These are phyloP conservation scores for Lenwebbia sp. DNA, from an alignment of 345 rosid species.

Conservation along the genomic window DNA sequence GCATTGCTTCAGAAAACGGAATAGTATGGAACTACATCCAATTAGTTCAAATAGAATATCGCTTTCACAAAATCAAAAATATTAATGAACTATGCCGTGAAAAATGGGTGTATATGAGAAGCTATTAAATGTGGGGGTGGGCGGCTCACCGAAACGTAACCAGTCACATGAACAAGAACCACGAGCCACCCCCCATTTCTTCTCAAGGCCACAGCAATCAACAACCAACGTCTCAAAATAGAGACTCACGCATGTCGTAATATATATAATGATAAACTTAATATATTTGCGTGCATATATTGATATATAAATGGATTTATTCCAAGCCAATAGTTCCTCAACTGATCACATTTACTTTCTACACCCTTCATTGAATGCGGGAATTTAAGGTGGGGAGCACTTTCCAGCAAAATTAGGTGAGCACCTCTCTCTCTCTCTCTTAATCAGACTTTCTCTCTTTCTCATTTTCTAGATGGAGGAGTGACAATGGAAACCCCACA, in stretches of 20 bases:
- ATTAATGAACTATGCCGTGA: not conserved
- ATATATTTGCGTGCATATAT: not conserved
- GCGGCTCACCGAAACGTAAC: not conserved
- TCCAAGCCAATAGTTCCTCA: not conserved
- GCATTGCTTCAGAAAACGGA: not conserved
- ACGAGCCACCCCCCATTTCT: not conserved
- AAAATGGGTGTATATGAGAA: not conserved
- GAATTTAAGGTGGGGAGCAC: conserved; percentile 1
- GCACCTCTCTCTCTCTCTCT: not conserved
- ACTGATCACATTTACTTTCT: conserved; percentile 4
- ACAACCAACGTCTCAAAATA: not conserved
- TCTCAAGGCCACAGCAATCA: not conserved
- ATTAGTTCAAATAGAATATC: not conserved
- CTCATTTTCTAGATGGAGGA: not conserved
- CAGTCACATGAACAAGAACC: not conserved
- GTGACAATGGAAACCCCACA: not conserved
- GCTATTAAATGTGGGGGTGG: not conserved
- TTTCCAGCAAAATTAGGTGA: conserved; percentile 4
- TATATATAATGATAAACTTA: not conserved
- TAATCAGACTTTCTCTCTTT: not conserved
- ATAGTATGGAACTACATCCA: not conserved
- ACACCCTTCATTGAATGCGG: conserved; percentile 4
- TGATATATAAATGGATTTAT: not conserved
- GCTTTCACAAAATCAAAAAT: not conserved
- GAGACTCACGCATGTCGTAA: not conserved